phyloP scores from a whole-genome alignment of 495 filamentous ascomycete genomes.

The Trichoderma gamsii region DNA sequence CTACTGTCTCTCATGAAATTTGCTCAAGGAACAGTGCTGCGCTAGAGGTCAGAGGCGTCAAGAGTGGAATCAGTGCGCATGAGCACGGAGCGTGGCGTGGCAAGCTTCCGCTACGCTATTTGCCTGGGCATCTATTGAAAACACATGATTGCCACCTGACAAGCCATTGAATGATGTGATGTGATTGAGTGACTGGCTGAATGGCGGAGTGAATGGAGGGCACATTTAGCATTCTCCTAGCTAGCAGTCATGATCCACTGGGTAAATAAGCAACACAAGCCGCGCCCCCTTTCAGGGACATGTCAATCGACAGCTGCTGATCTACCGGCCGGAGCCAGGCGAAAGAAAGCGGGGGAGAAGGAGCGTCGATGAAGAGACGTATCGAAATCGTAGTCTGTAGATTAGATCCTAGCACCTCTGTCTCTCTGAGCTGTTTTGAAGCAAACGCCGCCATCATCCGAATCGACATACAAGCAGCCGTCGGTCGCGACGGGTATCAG shows the following conservation, averaged over 20 bases:
- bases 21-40: neutral
- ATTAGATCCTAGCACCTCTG: neutral
- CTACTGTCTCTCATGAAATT: neutral
- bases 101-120: neutral
- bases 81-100: slow-evolving; percentile 3
- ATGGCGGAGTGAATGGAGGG: neutral
- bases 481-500: neutral
- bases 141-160: neutral
- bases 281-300: neutral
- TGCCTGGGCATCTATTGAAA: neutral
- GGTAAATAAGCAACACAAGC: neutral
- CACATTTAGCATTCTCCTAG: neutral
- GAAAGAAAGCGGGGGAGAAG: neutral
- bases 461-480: neutral
- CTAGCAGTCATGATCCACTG: slow-evolving; percentile 4
- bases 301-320: neutral
- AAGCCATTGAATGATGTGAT: slow-evolving; percentile 7
- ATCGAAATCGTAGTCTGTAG: neutral
- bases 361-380: neutral
- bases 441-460: neutral
- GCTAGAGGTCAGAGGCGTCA: neutral
- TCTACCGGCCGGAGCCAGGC: neutral
- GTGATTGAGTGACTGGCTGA: neutral
- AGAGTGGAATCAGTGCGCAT: neutral
- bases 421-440: neutral